These are phyloP conservation scores for Colletotrichum sp. DNA, from an alignment of 2,329 filamentous ascomycete species.

Conservation along the genomic window DNA sequence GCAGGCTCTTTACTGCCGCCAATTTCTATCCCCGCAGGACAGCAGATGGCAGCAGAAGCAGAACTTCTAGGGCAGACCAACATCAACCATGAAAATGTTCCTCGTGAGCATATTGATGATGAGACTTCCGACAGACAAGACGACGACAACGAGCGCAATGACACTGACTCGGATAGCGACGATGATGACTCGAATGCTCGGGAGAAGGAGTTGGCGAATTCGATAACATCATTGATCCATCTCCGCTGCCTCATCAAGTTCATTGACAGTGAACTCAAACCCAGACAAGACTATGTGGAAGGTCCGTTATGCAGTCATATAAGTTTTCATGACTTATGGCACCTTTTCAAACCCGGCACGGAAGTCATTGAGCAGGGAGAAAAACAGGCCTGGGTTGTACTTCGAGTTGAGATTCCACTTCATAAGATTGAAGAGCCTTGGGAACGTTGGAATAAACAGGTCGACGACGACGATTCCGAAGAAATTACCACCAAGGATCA, in stretches of 20 bases:
- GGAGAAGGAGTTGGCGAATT: too few species aligned
- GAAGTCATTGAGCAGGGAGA: background rate
- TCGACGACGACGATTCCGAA: background rate
- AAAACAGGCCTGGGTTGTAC: background rate
- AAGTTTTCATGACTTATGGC: background rate
- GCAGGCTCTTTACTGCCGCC: too few species aligned
- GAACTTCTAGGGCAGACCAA: too few species aligned
- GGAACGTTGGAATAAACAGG: background rate
- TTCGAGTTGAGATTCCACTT: rapidly evolving
- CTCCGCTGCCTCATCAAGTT: rapidly evolving
- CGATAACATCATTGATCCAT: background rate
- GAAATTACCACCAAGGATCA: rapidly evolving
- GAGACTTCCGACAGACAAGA: too few species aligned
- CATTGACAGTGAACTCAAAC: background rate
- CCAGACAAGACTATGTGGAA: too few species aligned
- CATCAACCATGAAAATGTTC: too few species aligned
- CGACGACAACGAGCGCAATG: too few species aligned
- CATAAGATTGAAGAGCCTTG: background rate
- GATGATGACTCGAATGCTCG: too few species aligned
- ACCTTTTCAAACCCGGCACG: rapidly evolving
- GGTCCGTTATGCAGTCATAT: background rate
- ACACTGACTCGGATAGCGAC: too few species aligned
- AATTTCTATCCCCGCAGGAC: too few species aligned
- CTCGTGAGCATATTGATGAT: too few species aligned
- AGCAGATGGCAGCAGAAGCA: too few species aligned